Conservation (phyloP, 768 basidiomycete genomes). For the Clavaria fumosa region DNA sequence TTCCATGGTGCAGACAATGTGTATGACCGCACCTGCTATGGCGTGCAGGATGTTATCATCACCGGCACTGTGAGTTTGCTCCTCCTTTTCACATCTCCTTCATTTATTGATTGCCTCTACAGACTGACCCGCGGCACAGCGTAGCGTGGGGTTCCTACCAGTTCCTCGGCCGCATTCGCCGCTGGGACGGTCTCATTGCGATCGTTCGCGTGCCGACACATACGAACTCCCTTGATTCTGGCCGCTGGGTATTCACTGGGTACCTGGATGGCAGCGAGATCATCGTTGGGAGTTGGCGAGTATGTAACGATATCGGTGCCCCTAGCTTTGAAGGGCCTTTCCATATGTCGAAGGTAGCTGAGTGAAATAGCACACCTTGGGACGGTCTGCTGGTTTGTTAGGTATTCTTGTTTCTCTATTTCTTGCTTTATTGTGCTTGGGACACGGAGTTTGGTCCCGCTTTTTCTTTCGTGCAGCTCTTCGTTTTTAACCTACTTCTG, state of each 20-base stretch:
- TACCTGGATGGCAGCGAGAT: slow-evolving; percentile 50
- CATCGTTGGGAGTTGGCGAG: slow-evolving; percentile 64
- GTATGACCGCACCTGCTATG: slow-evolving; percentile 25
- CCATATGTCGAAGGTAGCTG: slow-evolving; percentile 35
- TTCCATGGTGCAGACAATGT: slow-evolving; percentile 4
- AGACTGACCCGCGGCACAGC: slow-evolving; percentile 33
- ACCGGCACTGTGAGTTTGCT: slow-evolving; percentile 34
- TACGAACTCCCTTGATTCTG: slow-evolving; percentile 9
- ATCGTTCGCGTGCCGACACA: slow-evolving; percentile 29
- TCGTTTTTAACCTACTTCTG: too few relatives aligned
- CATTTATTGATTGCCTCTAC: neutral
- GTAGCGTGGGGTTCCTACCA: slow-evolving; percentile 32
- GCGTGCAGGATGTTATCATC: slow-evolving; percentile 45
- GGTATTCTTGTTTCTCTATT: too few relatives aligned
- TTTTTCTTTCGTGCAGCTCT: too few relatives aligned
- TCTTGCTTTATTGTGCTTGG: too few relatives aligned
- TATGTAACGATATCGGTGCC: slow-evolving; percentile 25
- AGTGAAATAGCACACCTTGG: too few relatives aligned
- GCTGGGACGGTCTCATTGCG: slow-evolving; percentile 45
- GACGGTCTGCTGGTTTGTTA: too few relatives aligned
- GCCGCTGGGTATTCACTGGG: slow-evolving; percentile 45
- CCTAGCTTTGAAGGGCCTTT: slow-evolving; percentile 54
- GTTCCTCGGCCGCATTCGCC: slow-evolving; percentile 37
- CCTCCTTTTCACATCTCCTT: neutral
- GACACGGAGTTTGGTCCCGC: too few relatives aligned